Evolutionary conservation across 495 filamentous ascomycete genomes (phyloP), one percentile per base, ranked within the genome.

Genomic region (Aspergillus kassunensis): DNA sequence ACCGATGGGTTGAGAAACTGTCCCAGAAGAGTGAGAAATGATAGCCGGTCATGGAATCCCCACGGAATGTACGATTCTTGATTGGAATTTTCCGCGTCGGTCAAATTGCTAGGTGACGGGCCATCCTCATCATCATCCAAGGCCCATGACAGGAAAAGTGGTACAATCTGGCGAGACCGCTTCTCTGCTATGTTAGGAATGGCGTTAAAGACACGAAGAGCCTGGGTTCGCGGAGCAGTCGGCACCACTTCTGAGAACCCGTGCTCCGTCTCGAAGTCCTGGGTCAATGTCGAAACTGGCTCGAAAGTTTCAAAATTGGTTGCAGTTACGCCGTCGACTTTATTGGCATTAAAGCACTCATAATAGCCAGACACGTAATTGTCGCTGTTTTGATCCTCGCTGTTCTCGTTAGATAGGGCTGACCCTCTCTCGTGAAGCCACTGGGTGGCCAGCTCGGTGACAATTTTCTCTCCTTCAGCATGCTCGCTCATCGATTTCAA

Each of bases 1-100:
- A 87, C 88, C 57, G 76, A 86, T 0, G 93, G 90, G 62, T 97
- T 97, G 35, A 74, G 71, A 62, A 97, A 97, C 54, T 87, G 81
- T 0, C 84, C 80, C 63, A 97, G 89, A n/a, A 99, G 72, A 1
- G 77, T 78, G 35, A 97, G 77, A 63, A 96, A 81, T 3, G 87
- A 75, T 62, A 92, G 84, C 52, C 90, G 85, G 60, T 97, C 91
- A 57, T 85, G 80, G 64, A 86, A 72, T 39, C 78, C 65, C 80
- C 79, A 81, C 18, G 65, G 60, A 24, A 71, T 68, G 19, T 64
- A 56, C 15, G 49, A 42, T 20, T 55, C 60, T 12, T 52, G 39
- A 6, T 55, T 55, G 6, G 60, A 33, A 10, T 62, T 43, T 0
- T 53, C 23, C 42, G 53, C 44, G 30, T 62, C 47, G 4, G 46